Percentiles rank a stretch among this genome's conserved stretches.
Conservation (phyloP, 2,329 filamentous ascomycete genomes). For the Huntiella bhutanensis region DNA sequence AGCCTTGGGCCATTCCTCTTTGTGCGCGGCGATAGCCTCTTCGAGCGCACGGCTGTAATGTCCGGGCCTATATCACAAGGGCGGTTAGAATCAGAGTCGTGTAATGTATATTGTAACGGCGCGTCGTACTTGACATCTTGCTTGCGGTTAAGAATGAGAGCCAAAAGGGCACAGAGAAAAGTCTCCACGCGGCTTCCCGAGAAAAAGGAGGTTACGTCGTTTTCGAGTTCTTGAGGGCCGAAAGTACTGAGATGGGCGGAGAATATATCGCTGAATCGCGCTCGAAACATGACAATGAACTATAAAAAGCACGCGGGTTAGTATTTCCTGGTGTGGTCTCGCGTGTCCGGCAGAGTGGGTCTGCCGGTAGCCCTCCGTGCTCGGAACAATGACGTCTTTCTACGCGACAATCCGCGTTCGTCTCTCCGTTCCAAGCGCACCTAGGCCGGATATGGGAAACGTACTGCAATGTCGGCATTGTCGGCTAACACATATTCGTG, state of each 20-base stretch:
- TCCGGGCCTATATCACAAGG: constrained; percentile 44
- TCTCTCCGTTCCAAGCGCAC: constrained; percentile 14
- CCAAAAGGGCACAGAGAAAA: constrained; percentile 74
- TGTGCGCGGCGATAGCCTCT: constrained; percentile 73
- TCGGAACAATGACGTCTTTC: constrained; percentile 16
- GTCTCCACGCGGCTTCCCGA: constrained; percentile 75
- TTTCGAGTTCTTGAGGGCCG: constrained; percentile 87
- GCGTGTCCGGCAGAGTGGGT: no score
- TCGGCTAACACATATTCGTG: constrained; percentile 83
- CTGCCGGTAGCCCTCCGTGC: no score
- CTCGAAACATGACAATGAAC: constrained; percentile 97
- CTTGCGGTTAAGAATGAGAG: constrained; percentile 84
- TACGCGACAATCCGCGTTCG: constrained; percentile 33
- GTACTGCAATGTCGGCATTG: constrained; percentile 78
- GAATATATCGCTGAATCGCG: constrained; percentile 78
- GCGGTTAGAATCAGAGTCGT: no score
- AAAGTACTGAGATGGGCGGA: constrained; percentile 75
- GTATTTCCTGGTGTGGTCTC: no score
- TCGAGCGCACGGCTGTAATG: constrained; percentile 89
- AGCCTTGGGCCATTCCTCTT: constrained; percentile 66
- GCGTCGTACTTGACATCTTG: constrained; percentile 84
- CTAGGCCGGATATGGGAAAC: constrained; percentile 22
- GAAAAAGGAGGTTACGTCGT: constrained; percentile 55
- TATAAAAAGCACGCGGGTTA: constrained; percentile 20
- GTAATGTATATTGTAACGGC: background rate